Evolutionary conservation across 1,139 yeast species (phyloP).

Genomic region (Kurtzmaniella quercitrusa): DNA sequence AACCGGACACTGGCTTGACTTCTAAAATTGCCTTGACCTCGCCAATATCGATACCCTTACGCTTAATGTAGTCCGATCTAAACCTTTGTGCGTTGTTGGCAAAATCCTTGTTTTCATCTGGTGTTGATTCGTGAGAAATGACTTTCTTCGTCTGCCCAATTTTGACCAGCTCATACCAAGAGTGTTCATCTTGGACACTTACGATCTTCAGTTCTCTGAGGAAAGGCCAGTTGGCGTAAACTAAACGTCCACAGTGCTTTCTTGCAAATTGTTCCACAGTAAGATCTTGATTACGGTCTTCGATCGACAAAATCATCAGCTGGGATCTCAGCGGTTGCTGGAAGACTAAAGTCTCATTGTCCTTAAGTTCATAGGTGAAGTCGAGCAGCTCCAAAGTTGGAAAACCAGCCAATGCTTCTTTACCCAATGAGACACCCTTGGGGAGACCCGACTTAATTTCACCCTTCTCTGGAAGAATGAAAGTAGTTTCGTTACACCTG

Average conservation of each 20-base stretch:
- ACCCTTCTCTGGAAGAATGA: conserved; percentile 47
- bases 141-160: conserved; percentile 30
- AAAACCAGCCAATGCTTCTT: conserved; percentile 78
- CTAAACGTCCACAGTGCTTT: conserved; percentile 53
- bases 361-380: conserved; percentile 46
- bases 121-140: conserved; percentile 35
- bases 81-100: conserved; percentile 28
- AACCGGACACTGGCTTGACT: conserved; percentile 75
- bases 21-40: conserved; percentile 56
- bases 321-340: conserved; percentile 83
- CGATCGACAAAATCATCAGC: conserved; percentile 66
- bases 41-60: conserved; percentile 58
- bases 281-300: conserved; percentile 46
- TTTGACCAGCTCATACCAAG: conserved; percentile 40
- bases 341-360: conserved; percentile 71
- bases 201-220: conserved; percentile 75
- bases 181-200: conserved; percentile 54
- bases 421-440: conserved; percentile 68
- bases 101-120: conserved; percentile 41
- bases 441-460: conserved; percentile 57
- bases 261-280: conserved; percentile 58
- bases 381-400: conserved; percentile 77
- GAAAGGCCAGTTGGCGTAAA: conserved; percentile 87
- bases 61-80: conserved; percentile 36
- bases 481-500: conserved; percentile 63